Evolutionary conservation across 2,329 filamentous ascomycete species (phyloP), one percentile per base, ranked within the genome.

Genomic region (Aureobasidium melanogenum): DNA sequence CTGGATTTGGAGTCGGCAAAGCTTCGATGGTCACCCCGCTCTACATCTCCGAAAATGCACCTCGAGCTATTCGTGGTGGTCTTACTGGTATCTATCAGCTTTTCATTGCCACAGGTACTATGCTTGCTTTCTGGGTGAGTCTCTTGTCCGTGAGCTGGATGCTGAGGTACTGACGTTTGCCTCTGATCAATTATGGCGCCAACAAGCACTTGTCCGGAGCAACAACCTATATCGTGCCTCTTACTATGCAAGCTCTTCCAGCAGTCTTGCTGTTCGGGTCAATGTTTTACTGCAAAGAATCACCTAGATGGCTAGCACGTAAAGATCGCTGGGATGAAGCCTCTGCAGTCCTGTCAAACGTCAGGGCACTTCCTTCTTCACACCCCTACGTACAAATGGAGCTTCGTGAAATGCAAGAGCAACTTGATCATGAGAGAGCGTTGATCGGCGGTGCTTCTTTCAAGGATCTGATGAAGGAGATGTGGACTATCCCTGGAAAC

Each of bases 401-500:
- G 62, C 80, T 91, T 43, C 75, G 78, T 34, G 80, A 79, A 62
- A 91, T 92, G 70, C 82, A 83, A 63, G 76, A 78, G 17, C 81
- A 86, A 44, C 81, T 88, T n/a, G 81, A 88, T 64, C 83, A 86
- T 28, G 88, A 91, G 70, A 78, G 87, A 60, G 87, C 89, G 70
- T 85, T 86, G 0, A 87, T 83, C 28, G 80, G 81, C 70, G 87
- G 86, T 5, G 75, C 84, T 0, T 81, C 82, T 19, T 84, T 81
- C 75, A 70, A 82, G 0, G 87, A 87, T 3, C 77, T 86, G 46
- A 63, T 90, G 64, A 85, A 84, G 69, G 88, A 91, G 73, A 80
- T 89, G 71, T 83, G 90, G 72, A 71, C 84, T 8, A 79, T 85
- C 64, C 84, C 82, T 32, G 84, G 82, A 61, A 82, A 84, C 60